These are phyloP conservation scores for Kluyveromyces lactis DNA, from an alignment of 805 yeast species.

Conservation along the genomic window DNA sequence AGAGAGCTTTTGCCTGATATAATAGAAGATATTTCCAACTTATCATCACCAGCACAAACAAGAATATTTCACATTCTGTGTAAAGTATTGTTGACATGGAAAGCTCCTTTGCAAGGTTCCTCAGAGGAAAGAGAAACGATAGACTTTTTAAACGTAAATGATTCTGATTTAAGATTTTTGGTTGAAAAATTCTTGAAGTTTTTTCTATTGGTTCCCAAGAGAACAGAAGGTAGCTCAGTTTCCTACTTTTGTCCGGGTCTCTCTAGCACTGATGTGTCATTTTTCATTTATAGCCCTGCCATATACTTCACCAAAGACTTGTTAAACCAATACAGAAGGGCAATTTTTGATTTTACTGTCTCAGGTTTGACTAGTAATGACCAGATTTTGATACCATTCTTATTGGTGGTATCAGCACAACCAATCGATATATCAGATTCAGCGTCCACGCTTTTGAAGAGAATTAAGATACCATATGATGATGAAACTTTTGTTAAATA, in stretches of 20 bases:
- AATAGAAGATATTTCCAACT: slow-evolving; percentile 37
- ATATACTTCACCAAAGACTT: slow-evolving; percentile 44
- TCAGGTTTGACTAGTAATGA: slow-evolving; percentile 35
- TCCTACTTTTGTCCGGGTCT: slow-evolving; percentile 57
- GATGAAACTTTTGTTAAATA: slow-evolving; percentile 34
- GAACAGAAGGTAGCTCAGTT: slow-evolving; percentile 26
- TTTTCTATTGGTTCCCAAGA: slow-evolving; percentile 46
- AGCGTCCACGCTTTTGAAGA: slow-evolving; percentile 44
- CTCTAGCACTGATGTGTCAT: slow-evolving; percentile 44
- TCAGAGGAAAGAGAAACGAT: slow-evolving; percentile 33
- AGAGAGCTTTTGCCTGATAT: slow-evolving; percentile 39
- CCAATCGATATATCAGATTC: slow-evolving; percentile 43
- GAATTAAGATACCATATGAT: slow-evolving; percentile 46
- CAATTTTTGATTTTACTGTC: slow-evolving; percentile 29
- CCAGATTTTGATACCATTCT: slow-evolving; percentile 35
- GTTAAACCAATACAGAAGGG: slow-evolving; percentile 34
- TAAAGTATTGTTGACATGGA: slow-evolving; percentile 44
- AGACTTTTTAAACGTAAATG: slow-evolving; percentile 30
- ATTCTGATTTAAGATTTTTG: slow-evolving; percentile 32
- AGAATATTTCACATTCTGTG: slow-evolving; percentile 54
- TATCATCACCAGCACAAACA: slow-evolving; percentile 36
- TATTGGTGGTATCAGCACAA: slow-evolving; percentile 60
- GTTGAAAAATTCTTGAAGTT: slow-evolving; percentile 44
- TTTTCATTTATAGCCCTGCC: slow-evolving; percentile 65
- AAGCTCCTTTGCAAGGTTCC: slow-evolving; percentile 40